Evolutionary conservation across 2,329 filamentous ascomycete species (phyloP), one percentile per base, ranked within the genome.

Genomic region (Colletotrichum tofieldiae): DNA sequence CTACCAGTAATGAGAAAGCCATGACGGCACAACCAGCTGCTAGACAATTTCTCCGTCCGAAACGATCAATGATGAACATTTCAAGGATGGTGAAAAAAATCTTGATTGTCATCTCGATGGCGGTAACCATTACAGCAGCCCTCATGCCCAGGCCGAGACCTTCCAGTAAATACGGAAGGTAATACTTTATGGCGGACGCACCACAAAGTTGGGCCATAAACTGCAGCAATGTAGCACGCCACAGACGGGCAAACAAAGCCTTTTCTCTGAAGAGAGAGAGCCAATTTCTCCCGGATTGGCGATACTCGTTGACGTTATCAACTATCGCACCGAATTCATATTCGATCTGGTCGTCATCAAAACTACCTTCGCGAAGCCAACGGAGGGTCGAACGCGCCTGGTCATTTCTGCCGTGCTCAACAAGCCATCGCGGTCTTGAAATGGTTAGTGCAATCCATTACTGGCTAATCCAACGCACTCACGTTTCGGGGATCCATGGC

Each of bases 191-290:
- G 3, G 87, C 88, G 0, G 88, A 87, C 18, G 88, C 87, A 26
- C 89, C 88, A 74, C 87, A 89, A 86, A 90, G 88, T 75, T 89
- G 87, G 0, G 87, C 86, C 86, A 90, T 87, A 78, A 90, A 90
- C 77, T 90, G 88, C 6, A 90, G 81, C 1, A 90, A 79, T 0
- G 87, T 84, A 1, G 88, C 87, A 23, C 88, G 84, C 89, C 89
- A 90, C 18, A 91, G 81, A 0, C 89, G 83, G 18, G 84, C 82
- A 75, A 86, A 87, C 1, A 90, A 79, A 16, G 83, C 79, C 18
- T 80, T 78, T 39, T 89, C 81, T 5, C 81, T 83, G 77, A 90
- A 88, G 0, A 90, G 82, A 9, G 82, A 83, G n/a, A 81, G 81
- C 84, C 83, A 86, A 45, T 74, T 81, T 62, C 81, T 78, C 20